Base-by-base conservation (phyloP, 2,329 filamentous ascomycete genomes). In the Epichloe sp. region DNA sequence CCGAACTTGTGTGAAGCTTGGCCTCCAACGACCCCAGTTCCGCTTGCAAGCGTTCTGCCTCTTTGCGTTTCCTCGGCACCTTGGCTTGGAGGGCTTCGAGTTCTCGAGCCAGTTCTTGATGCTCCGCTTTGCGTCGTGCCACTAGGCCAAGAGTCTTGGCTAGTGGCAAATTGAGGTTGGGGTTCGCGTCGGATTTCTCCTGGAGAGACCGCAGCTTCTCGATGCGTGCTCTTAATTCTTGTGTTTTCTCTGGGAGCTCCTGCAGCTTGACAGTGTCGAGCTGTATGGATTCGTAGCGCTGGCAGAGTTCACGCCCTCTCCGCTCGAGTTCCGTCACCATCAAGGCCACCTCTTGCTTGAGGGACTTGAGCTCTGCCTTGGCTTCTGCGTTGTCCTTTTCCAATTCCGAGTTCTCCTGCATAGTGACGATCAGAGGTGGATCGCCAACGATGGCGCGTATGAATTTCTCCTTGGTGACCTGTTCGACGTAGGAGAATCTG, bases 401-500 rank as follows among this genome's bases (percentile, higher is more conserved):
- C 23, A 95, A 70, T 52, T 83, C 82, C 46, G 84, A 71, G 63
- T 96, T 97, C 63, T 97, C 90, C 59, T 83, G 78, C 43, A 83
- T 80, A 41, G 84, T 84, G 52, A 95, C 86, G 44, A 97, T 85
- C 15, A 90, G 76, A 0, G 91, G 93, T 47, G 90, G 88, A 56
- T 95, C 87, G 56, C 88, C 88, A 15, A 94, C 88, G 59, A 97
- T 94, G 56, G 87, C 84, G 58, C 89, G 87, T 50, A 98, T 83
- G 67, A 96, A 97, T 63, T 95, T 95, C 67, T 98, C 93, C 70
- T 97, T 98, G 44, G 91, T 97, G 55, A 97, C 89, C 73, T 97
- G 93, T 69, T 98, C 93, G 59, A 96, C 86, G 69, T 97, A 97
- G 57, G 87, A 94, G 73, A 97, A 97, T 59, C 91, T 88, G 40